Evolutionary conservation across 1,284 basidiomycete genomes (phyloP).

Genomic region (Schizophyllum amplum): DNA sequence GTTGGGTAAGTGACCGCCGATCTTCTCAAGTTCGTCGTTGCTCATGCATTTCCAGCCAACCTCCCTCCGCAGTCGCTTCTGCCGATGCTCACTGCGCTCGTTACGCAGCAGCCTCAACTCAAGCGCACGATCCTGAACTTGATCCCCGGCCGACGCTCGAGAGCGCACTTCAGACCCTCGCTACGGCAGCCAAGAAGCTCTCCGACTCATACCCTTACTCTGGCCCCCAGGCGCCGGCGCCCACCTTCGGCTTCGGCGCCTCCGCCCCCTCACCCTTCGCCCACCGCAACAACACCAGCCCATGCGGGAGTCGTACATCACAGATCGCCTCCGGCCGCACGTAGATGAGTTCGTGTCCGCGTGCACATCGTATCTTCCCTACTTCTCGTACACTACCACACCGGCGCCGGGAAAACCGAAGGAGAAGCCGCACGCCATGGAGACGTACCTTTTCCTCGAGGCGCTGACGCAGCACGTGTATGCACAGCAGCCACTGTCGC

Average conservation of each 20-base stretch:
- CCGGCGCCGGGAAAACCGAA: slow-evolving; percentile 13
- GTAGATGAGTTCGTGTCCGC: slow-evolving; percentile 68
- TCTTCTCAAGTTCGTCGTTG: slow-evolving; percentile 10
- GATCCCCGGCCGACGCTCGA: slow-evolving; percentile 75
- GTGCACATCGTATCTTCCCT: slow-evolving; percentile 71
- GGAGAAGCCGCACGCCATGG: slow-evolving; percentile 58
- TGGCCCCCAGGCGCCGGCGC: slow-evolving; percentile 19
- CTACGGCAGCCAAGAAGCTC: slow-evolving; percentile 59
- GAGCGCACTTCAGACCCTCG: slow-evolving; percentile 59
- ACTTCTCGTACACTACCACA: slow-evolving; percentile 56
- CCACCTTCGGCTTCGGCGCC: slow-evolving; percentile 1
- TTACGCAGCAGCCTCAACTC: slow-evolving; percentile 56
- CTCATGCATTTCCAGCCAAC: slow-evolving; percentile 39
- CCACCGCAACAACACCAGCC: slow-evolving; percentile 1
- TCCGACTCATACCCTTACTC: slow-evolving; percentile 78
- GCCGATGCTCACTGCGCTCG: slow-evolving; percentile 58
- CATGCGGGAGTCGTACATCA: slow-evolving; percentile 74
- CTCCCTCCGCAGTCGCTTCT: slow-evolving; percentile 66
- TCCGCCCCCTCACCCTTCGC: neutral
- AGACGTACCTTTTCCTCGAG: slow-evolving; percentile 64
- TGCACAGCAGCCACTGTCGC: slow-evolving; percentile 55
- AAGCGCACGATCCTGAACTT: slow-evolving; percentile 62
- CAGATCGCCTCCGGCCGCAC: slow-evolving; percentile 64
- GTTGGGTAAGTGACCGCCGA: slow-evolving; percentile 43
- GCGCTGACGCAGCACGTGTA: slow-evolving; percentile 60